These are phyloP conservation scores for Cordyceps javanica DNA, from an alignment of 2,329 filamentous ascomycete genomes.

Conservation along the genomic window DNA sequence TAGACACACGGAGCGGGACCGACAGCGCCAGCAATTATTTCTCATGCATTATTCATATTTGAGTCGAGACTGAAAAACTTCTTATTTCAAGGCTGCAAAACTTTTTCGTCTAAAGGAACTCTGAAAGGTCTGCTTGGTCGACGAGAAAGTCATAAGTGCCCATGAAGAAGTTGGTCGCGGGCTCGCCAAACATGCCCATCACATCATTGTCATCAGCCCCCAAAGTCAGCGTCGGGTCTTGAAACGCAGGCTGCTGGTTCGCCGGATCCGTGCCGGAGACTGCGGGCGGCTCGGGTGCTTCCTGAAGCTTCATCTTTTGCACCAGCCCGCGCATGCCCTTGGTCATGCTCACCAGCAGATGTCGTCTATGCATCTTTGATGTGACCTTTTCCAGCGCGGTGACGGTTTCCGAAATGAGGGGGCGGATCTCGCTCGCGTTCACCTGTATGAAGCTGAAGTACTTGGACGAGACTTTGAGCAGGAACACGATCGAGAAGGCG, in stretches of 20 bases:
- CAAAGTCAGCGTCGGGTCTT: conserved; percentile 3
- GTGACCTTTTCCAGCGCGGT: conserved; percentile 8
- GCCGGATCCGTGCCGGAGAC: no score
- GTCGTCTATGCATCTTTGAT: conserved; percentile 4
- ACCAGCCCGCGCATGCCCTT: conserved; percentile 11
- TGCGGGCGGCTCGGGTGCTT: background rate
- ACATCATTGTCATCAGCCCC: background rate
- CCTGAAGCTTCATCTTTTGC: conserved; percentile 2
- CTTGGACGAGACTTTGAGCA: conserved; percentile 9
- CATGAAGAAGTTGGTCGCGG: conserved; percentile 8
- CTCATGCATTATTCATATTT: background rate
- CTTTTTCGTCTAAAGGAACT: background rate
- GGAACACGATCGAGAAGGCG: conserved; percentile 7
- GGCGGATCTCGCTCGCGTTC: conserved; percentile 1
- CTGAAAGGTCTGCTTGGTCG: conserved; percentile 1
- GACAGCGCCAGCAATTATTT: background rate
- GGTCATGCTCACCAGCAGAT: conserved; percentile 11
- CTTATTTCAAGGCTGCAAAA: background rate
- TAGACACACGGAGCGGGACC: background rate
- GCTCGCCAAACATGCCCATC: conserved; percentile 7
- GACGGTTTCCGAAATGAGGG: conserved; percentile 4
- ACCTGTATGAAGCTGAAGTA: conserved; percentile 9
- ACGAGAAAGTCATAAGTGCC: conserved; percentile 10
- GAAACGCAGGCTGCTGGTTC: background rate
- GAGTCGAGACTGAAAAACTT: no score